Base-by-base conservation (phyloP, 2,329 filamentous ascomycete genomes). In the Chaetomium olivaceum region DNA sequence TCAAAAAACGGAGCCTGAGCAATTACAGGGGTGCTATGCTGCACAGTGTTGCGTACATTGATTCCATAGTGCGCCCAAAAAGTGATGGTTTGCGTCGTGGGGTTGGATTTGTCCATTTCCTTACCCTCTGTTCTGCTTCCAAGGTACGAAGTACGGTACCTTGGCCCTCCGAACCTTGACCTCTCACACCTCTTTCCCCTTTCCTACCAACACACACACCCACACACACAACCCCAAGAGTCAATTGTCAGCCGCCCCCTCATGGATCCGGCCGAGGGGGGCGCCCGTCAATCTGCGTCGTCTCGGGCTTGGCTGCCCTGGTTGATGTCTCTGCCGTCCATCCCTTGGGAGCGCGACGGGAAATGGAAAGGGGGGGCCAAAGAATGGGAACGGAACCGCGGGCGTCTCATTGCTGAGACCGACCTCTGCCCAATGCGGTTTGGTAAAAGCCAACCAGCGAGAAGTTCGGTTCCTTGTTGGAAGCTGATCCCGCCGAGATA, bases 321-420 rank as follows among this genome's bases (percentile, higher is more conserved):
- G 52, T 54, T 33, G 8, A 46, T 58, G 58, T 62, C 58, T 65
- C 25, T 33, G 58, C 58, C 52, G 23, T 58, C 58, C 43, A 65
- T 61, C 54, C 52, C 52, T 58, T 65, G 58, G 58, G 19, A 56
- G 9, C 25, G 9, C 25, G 33, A 48, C 29, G 36, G 51, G 25
- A 29, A 29, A 29, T 8, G 33, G 11, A 51, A 58, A 65, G 23
- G 31, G 52, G 56, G 58, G 29, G 31, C 43, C 55, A 57, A 57
- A 51, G 58, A 27, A 56, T n/a, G 50, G 21, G 50, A 52, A 27
- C 14, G 50, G 39, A 43, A 43, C 46, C 29, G 59, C 59, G 55
- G 54, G 48, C 63, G 64, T 66, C 61, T 56, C 51, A 63, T 54
- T 29, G 52, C 51, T 63, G 61, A 60, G 59, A 52, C 57, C 23